A percentile compares a stretch with the other conserved stretches of the same genome.
Evolutionary conservation across 139 green algal genomes (phyloP).

Genomic region (Coelastrella sp.): DNA sequence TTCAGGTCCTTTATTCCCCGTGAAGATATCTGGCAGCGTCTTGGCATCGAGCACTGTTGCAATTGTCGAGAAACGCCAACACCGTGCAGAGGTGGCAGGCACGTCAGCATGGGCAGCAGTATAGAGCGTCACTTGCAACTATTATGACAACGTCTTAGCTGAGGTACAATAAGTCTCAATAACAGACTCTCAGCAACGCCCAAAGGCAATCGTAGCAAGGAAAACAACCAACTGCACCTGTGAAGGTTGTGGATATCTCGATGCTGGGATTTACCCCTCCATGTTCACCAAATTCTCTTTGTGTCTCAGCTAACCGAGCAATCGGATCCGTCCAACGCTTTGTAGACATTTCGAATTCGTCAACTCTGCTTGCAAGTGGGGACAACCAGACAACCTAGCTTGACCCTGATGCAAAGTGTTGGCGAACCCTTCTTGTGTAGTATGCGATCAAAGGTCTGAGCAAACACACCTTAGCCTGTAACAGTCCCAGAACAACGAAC

Average conservation of each 20-base stretch:
- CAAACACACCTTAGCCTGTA: too few species aligned
- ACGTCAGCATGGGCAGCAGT: background rate
- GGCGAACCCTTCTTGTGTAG: too few species aligned
- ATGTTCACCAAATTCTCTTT: conserved; percentile 41
- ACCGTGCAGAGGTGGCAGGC: background rate
- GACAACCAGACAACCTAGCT: too few species aligned
- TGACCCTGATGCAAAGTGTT: too few species aligned
- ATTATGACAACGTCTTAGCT: background rate
- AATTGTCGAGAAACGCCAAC: background rate
- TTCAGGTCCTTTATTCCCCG: conserved; percentile 51
- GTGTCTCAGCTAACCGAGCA: background rate
- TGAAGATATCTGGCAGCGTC: conserved; percentile 67
- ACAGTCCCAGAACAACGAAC: too few species aligned
- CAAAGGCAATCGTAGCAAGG: conserved; percentile 58
- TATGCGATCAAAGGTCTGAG: too few species aligned
- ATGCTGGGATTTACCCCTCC: conserved; percentile 70
- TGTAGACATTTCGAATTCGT: background rate
- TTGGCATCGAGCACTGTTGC: conserved; percentile 65
- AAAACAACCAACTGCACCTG: background rate
- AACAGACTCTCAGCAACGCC: conserved; percentile 24
- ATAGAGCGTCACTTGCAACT: background rate
- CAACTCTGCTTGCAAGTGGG: too few species aligned
- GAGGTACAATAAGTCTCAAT: background rate
- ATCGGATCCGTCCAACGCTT: background rate
- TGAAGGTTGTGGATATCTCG: conserved; percentile 42